Evolutionary conservation across 768 basidiomycete genomes (phyloP), one percentile per base, ranked within the genome.

Genomic region (Leccinum ochraceum): DNA sequence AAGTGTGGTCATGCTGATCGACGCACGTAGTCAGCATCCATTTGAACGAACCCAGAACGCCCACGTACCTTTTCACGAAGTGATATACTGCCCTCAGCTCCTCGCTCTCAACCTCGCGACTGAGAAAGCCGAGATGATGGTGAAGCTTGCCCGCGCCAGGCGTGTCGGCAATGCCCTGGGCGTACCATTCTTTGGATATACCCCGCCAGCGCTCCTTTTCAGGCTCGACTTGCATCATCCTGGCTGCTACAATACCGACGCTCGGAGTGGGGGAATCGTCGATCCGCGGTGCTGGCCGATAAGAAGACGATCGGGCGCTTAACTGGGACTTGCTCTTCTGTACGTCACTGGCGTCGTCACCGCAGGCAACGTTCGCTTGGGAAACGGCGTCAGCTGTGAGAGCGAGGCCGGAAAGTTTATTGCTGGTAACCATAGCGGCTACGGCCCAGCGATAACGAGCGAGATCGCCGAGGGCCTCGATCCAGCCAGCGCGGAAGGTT

Each of bases 91-190:
- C 89, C 10, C 90, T 80, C 17, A 94, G 73, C 63, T 96, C 95
- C 65, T 97, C 90, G 2, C 83, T 83, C 62, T 90, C 88, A 22
- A 84, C 86, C 71, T 96, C 94, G 26, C 92, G 82, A 66, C 90
- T 90, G 49, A 99, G 80, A 63, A 96, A 73, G 3, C 95, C 97
- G 14, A 99, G 76, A 68, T 98, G 94, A 70, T 98, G 95, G 73
- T 98, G 97, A 44, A 99, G 76, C 69, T 95, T 88, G 3, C 97
- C 97, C 5, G 88, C 87, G n/a, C 95, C 95, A 1, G 97, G 97
- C 52, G 89, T 91, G 66, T 93, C 92, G 7, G 86, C 84, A 36
- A 99, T 78, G 0, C 95, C 95, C 39, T 85, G 81, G 17, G 85
- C 88, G 72, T 96, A 99, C 97, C 97, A 99, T 30, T 95, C 93